Percentiles rank a stretch among this genome's conserved stretches.
phyloP scores from a whole-genome alignment of 2,329 filamentous ascomycete species.

The Colletotrichum zoysiae region DNA sequence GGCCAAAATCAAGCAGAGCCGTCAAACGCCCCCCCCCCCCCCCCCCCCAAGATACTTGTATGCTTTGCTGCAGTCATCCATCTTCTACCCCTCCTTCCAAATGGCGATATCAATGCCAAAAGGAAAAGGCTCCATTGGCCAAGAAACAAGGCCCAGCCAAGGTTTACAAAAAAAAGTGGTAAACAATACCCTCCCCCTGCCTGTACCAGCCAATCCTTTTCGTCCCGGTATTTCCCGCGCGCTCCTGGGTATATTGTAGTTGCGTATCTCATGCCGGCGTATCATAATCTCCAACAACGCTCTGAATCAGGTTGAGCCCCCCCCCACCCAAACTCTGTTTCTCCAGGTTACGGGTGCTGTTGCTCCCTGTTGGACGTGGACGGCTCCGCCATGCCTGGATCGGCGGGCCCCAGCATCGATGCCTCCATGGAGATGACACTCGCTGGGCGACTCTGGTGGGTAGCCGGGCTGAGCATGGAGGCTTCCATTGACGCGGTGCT shows the following conservation, averaged over 20 bases:
- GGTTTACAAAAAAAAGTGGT: constrained; percentile 4
- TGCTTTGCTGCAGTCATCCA: background rate
- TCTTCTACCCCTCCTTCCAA: constrained; percentile 7
- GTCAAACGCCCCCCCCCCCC: constrained; percentile 38
- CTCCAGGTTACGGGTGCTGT: constrained; percentile 26
- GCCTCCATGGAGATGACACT: constrained; percentile 40
- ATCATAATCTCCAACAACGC: constrained; percentile 13
- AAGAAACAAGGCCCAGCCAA: constrained; percentile 14
- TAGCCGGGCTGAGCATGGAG: constrained; percentile 36
- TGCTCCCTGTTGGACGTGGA: constrained; percentile 27
- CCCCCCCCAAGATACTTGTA: constrained; percentile 9
- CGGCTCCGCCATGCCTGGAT: constrained; percentile 18
- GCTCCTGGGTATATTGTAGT: constrained; percentile 40
- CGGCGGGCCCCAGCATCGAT: constrained; percentile 34
- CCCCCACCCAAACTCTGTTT: too few relatives aligned
- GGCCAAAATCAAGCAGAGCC: constrained; percentile 26
- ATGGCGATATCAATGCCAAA: constrained; percentile 27
- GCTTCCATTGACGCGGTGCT: constrained; percentile 42
- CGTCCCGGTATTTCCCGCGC: constrained; percentile 35
- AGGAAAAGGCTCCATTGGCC: constrained; percentile 28
- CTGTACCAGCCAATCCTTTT: constrained; percentile 30
- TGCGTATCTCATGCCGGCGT: constrained; percentile 40
- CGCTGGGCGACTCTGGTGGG: constrained; percentile 31
- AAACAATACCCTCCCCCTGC: constrained; percentile 17
- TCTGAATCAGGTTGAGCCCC: background rate